Percentiles rank a stretch among this genome's conserved stretches.
Evolutionary conservation across 2,329 filamentous ascomycete genomes (phyloP).

Genomic region (Colletotrichum sp.): DNA sequence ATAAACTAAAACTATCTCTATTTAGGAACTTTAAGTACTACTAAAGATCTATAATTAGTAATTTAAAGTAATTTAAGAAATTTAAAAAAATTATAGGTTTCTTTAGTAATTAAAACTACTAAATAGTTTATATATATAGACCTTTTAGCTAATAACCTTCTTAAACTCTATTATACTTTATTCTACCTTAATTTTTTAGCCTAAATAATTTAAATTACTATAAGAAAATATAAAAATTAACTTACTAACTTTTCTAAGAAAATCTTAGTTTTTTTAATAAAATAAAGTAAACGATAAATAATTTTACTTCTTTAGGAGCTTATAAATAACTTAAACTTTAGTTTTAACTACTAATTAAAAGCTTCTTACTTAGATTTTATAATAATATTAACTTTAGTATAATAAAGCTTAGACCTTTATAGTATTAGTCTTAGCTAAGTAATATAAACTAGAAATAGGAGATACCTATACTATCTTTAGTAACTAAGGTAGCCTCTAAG

Average conservation of each 20-base stretch:
- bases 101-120: neutral
- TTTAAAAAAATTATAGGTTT: neutral
- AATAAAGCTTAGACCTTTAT: neutral
- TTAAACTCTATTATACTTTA: neutral
- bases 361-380: neutral
- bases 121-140: neutral
- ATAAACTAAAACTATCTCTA: no score
- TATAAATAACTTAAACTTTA: neutral
- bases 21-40: neutral
- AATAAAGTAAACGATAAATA: neutral
- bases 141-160: neutral
- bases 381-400: neutral
- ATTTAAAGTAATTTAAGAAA: neutral
- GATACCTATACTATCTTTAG: neutral
- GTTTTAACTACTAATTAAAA: neutral
- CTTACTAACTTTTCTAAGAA: neutral
- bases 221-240: neutral
- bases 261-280: neutral
- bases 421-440: neutral
- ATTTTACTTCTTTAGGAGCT: neutral
- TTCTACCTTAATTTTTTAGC: neutral
- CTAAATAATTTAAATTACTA: no score
- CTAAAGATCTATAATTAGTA: neutral
- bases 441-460: neutral
- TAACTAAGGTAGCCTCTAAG: neutral